These are phyloP conservation scores for Bruguiera sexangula DNA, from an alignment of 345 rosid genomes.

Conservation along the genomic window DNA sequence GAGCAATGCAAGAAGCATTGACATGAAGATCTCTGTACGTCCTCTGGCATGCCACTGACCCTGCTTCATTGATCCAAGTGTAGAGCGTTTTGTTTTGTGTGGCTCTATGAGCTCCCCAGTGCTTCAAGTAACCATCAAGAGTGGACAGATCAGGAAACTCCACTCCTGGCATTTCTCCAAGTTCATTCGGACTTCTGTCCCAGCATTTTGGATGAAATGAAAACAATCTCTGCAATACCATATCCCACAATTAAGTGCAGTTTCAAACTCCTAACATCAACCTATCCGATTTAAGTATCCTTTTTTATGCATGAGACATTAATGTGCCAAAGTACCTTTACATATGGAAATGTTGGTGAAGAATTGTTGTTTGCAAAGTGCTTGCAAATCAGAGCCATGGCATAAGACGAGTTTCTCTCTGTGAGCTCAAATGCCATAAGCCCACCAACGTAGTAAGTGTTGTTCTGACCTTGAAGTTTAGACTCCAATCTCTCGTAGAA, in stretches of 20 bases:
- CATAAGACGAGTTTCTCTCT: slow-evolving; percentile 64
- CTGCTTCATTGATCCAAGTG: slow-evolving; percentile 63
- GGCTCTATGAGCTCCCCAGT: slow-evolving; percentile 47
- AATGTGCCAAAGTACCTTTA: slow-evolving; percentile 39
- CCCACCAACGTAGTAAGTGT: slow-evolving; percentile 65
- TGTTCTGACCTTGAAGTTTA: slow-evolving; percentile 54
- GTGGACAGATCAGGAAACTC: slow-evolving; percentile 48
- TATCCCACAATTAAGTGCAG: neutral
- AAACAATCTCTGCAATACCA: slow-evolving; percentile 46
- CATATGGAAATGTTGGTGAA: slow-evolving; percentile 43
- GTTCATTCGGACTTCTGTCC: slow-evolving; percentile 22
- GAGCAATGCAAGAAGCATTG: slow-evolving; percentile 53
- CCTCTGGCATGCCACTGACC: slow-evolving; percentile 34
- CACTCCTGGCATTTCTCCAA: slow-evolving; percentile 44
- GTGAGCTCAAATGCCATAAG: slow-evolving; percentile 70
- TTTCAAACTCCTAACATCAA: neutral
- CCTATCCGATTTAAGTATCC: neutral
- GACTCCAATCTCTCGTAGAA: slow-evolving; percentile 53
- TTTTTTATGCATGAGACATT: neutral
- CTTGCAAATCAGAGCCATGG: slow-evolving; percentile 57
- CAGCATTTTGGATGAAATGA: slow-evolving; percentile 30
- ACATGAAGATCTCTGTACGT: slow-evolving; percentile 46
- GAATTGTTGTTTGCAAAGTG: slow-evolving; percentile 48
- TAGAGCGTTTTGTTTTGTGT: slow-evolving; percentile 40
- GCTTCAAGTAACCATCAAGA: slow-evolving; percentile 56